Percentiles rank a stretch among this genome's conserved stretches.
These are phyloP conservation scores for Talaromyces trachyspermus DNA, from an alignment of 495 filamentous ascomycete species.

Conservation along the genomic window DNA sequence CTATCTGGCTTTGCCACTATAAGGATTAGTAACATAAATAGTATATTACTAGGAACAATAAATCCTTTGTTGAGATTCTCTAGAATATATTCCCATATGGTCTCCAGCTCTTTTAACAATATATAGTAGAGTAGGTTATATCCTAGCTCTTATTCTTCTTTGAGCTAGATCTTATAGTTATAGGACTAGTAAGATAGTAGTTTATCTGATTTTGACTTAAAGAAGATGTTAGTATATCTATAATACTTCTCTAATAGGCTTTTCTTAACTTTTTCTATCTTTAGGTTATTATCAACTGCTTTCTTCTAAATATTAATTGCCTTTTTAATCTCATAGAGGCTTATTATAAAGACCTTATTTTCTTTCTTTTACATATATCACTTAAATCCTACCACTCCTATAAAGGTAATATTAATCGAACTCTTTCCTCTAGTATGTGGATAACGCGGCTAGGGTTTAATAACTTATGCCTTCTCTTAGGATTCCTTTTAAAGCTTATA, in stretches of 20 bases:
- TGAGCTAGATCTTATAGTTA: constrained; percentile 11
- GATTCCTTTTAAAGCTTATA: no score
- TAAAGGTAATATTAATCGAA: neutral
- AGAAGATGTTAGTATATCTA: neutral
- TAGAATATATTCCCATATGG: constrained; percentile 10
- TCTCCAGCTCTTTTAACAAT: constrained; percentile 16
- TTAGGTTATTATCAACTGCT: neutral
- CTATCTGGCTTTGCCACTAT: constrained; percentile 28
- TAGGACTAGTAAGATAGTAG: constrained; percentile 7
- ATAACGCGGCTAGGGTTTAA: no score
- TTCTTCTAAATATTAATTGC: neutral
- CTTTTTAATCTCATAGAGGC: constrained; percentile 1
- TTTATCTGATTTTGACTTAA: neutral
- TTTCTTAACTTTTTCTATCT: neutral
- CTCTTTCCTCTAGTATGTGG: no score
- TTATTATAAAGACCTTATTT: neutral
- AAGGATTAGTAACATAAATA: constrained; percentile 21
- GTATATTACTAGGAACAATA: constrained; percentile 13
- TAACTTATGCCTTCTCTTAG: no score
- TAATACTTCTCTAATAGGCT: constrained; percentile 2
- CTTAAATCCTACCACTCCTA: neutral
- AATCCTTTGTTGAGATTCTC: constrained; percentile 18
- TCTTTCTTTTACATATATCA: neutral
- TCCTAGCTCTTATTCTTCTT: neutral
- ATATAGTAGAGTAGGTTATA: constrained; percentile 20